Base-by-base conservation (phyloP, 176 grass and related monocot genomes). In the Thinopyrum elongatum region DNA sequence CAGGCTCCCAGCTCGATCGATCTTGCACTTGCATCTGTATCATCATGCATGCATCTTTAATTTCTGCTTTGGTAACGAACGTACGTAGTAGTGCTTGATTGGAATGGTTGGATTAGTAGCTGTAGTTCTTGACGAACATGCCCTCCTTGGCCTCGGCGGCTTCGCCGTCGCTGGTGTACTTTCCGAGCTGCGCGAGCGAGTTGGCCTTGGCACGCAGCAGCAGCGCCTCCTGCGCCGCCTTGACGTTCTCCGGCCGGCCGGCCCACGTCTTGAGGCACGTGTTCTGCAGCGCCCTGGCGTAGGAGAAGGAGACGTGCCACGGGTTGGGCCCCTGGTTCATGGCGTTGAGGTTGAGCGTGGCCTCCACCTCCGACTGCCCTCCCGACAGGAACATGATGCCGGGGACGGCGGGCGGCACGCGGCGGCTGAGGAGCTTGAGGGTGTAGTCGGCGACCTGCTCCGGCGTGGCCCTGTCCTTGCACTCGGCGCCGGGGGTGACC, bases 271-370 rank as follows among this genome's bases (percentile, higher is more conserved):
- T 90, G 33, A 94, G 89, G 71, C 71, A 75, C 5, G 92, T 92
- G 77, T 89, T 82, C 80, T 94, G 92, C 67, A 94, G 82, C 8
- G 92, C 92, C 58, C 92, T 77, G 42, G 90, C 90, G 9, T 92
- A 94, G 1, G 92, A 92, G 81, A 94, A 94, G 57, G 92, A 88
- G 26, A 94, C 72, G 8, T 73, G 84, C 92, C 92, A 94, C 25
- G 92, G 92, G 81, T 92, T 94, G 34, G 86, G 22, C 67, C 82
- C 84, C 87, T 89, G 83, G 65, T 92, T 94, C 92, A 94, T 94
- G 26, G 92, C 90, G 11, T 94, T 94, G 69, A 92, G 84, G 77
- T 94, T 94, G 55, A 83, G 15, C 4, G 92, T 92, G 1, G 92
- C 92, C 82, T 92, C 64, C 92, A 92, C 92, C 70, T 94, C 92